These are phyloP conservation scores for Ambrosiella xylebori DNA, from an alignment of 2,329 filamentous ascomycete species.

Conservation along the genomic window DNA sequence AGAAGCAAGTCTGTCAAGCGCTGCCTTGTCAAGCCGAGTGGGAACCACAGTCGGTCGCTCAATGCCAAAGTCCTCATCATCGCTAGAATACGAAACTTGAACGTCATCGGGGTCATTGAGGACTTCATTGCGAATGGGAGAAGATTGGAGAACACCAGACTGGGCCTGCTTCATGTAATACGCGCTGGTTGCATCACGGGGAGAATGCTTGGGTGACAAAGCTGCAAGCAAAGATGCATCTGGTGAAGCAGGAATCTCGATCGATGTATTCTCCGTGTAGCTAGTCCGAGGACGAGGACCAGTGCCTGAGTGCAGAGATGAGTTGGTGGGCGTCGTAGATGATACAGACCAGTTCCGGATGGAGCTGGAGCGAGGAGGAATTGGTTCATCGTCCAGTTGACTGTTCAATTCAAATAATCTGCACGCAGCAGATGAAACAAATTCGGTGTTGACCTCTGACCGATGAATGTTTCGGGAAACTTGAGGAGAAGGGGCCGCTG, in stretches of 20 bases:
- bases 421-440: constrained; percentile 15
- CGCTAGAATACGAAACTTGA: constrained; percentile 2
- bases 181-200: constrained; percentile 11
- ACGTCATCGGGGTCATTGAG: background rate
- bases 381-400: constrained; percentile 19
- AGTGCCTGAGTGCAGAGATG: constrained; percentile 25
- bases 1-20: constrained; percentile 5
- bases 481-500: constrained; percentile 14
- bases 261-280: constrained; percentile 28
- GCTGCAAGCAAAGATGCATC: constrained; percentile 12
- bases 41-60: background rate
- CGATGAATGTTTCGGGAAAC: constrained; percentile 9
- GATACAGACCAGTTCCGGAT: constrained; percentile 26
- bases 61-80: constrained; percentile 2
- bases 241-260: constrained; percentile 21
- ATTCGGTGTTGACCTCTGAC: constrained; percentile 9
- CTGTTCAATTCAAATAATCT: constrained; percentile 16
- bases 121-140: constrained; percentile 1
- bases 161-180: constrained; percentile 12
- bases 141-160: constrained; percentile 7
- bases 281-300: constrained; percentile 25
- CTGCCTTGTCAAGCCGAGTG: constrained; percentile 1
- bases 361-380: constrained; percentile 21
- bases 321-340: constrained; percentile 25
- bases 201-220: constrained; percentile 14